phyloP scores from a whole-genome alignment of 768 basidiomycete species.

The Neoboletus brunneissimus region DNA sequence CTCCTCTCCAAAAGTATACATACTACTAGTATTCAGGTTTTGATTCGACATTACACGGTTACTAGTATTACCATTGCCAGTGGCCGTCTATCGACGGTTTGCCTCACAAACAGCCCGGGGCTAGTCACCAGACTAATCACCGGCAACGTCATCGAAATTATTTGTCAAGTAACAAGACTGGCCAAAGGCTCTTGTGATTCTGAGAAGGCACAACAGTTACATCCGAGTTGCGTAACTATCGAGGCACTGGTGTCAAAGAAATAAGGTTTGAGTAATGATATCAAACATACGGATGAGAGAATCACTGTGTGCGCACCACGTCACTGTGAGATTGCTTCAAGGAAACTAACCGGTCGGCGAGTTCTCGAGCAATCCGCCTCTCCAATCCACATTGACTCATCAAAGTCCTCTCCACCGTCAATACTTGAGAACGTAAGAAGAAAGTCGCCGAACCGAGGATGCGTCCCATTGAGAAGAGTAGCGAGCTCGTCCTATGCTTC shows the following conservation, averaged over 20 bases:
- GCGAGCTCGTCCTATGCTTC: background rate
- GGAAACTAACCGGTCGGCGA: slow-evolving; percentile 11
- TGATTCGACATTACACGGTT: no score
- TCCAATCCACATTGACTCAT: slow-evolving; percentile 22
- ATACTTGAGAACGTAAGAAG: slow-evolving; percentile 10
- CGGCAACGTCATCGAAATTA: background rate
- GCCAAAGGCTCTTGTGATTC: background rate
- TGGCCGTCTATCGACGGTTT: no score
- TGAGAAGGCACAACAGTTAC: no score
- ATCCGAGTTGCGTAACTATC: background rate
- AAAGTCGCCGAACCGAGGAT: background rate
- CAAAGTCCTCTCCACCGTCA: slow-evolving; percentile 11
- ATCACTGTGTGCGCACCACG: background rate
- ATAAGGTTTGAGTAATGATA: background rate
- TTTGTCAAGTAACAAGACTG: background rate
- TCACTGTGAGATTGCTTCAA: background rate
- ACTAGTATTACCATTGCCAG: no score
- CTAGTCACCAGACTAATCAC: no score
- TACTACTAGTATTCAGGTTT: background rate
- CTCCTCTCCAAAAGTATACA: background rate
- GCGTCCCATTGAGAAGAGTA: slow-evolving; percentile 13
- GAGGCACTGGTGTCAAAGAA: background rate
- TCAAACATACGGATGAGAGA: background rate
- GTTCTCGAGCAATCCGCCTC: slow-evolving; percentile 18
- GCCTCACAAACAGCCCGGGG: no score